These are phyloP conservation scores for Vickermania ingenoplastis DNA, from an alignment of 208 protist genomes.

Conservation along the genomic window DNA sequence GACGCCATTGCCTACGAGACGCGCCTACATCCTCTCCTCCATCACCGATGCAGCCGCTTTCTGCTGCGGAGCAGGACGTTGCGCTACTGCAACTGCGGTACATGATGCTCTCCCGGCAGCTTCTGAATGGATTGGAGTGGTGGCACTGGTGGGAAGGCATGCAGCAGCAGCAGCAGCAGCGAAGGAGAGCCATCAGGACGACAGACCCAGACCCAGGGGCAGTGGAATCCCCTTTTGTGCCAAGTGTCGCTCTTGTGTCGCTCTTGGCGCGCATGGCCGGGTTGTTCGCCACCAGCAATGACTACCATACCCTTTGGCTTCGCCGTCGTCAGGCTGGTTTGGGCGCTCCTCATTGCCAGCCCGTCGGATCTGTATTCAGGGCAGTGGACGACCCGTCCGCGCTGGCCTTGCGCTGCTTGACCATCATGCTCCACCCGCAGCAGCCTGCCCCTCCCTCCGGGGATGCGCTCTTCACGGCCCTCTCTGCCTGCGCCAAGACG, in stretches of 20 bases:
- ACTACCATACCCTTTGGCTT: too few species aligned
- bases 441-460: conserved; percentile 29
- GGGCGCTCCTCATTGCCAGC: too few species aligned
- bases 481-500: conserved; percentile 48
- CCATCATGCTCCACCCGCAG: conserved; percentile 13
- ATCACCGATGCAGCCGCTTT: too few species aligned
- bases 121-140: background rate
- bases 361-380: too few species aligned
- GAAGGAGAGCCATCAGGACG: background rate
- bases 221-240: background rate
- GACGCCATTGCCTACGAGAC: background rate
- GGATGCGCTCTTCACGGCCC: conserved; percentile 40
- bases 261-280: background rate
- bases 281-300: background rate
- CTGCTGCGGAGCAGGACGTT: background rate
- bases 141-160: background rate
- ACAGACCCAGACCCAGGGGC: background rate
- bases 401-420: conserved; percentile 26
- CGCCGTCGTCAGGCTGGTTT: too few species aligned
- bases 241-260: background rate
- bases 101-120: background rate
- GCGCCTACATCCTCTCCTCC: too few species aligned
- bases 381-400: conserved; percentile 9
- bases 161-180: background rate
- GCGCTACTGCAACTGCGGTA: background rate